Conservation (phyloP, 2,329 filamentous ascomycete genomes). For the Fusarium sublunatum region DNA sequence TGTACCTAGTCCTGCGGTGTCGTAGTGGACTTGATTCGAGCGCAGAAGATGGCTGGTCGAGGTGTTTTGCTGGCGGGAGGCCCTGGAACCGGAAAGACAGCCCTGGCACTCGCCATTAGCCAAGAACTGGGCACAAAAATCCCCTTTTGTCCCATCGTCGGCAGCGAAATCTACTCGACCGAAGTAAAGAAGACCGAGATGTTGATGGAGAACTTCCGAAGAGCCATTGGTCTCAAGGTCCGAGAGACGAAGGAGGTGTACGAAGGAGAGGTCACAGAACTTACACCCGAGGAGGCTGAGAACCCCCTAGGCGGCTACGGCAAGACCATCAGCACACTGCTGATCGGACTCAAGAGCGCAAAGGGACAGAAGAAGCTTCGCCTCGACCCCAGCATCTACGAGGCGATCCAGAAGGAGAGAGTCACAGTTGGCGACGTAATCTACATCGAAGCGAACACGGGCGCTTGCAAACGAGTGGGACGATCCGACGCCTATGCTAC, state of each 20-base stretch:
- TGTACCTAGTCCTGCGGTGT: constrained; percentile 84
- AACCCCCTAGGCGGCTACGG: constrained; percentile 97
- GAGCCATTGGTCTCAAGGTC: constrained; percentile 95
- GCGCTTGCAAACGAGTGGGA: constrained; percentile 96
- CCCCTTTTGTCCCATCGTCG: constrained; percentile 97
- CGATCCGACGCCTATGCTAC: constrained; percentile 97
- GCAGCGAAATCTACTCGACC: constrained; percentile 96
- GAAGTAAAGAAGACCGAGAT: constrained; percentile 99
- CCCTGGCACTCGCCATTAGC: constrained; percentile 92
- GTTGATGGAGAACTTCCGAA: constrained; percentile 98
- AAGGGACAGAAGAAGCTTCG: constrained; percentile 98
- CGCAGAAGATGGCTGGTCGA: constrained; percentile 97
- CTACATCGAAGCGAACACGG: constrained; percentile 99
- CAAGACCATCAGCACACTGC: constrained; percentile 94
- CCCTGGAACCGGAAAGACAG: constrained; percentile 96
- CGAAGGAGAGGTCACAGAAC: constrained; percentile 97
- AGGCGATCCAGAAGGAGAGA: constrained; percentile 98
- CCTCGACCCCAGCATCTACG: constrained; percentile 97
- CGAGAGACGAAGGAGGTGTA: constrained; percentile 99
- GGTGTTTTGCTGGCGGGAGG: constrained; percentile 94
- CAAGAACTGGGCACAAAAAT: constrained; percentile 98
- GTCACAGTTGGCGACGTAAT: constrained; percentile 97
- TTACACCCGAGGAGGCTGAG: constrained; percentile 97
- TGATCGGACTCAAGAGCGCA: constrained; percentile 94
- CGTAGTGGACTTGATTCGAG: constrained; percentile 93